Base-by-base conservation (phyloP, 2,329 filamentous ascomycete genomes). In the Cladophialophora immunda region DNA sequence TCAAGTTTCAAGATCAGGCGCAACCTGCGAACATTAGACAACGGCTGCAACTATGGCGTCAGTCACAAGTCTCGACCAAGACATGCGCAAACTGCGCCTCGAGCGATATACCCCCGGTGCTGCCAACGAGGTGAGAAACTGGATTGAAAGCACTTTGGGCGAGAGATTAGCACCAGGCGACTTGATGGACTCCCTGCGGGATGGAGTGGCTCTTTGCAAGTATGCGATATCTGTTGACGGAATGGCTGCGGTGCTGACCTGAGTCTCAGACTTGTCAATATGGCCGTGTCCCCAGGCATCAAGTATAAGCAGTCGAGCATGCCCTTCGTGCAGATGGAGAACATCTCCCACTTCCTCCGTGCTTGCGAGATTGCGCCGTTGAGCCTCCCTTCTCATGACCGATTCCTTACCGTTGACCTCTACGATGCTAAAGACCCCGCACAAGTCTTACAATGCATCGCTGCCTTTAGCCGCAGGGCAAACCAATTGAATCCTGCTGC, bases 241-340 rank as follows among this genome's bases (percentile, higher is more conserved):
- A n/a, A 19, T n/a, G 41, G n/a, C 68, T 13, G 22, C 17, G 2
- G 19, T 36, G 29, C 62, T 70, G 38, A 66, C 55, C 58, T 71
- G 71, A 73, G 78, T 67, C 25, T 57, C 75, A 95, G 93, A 76
- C 89, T 98, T 60, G 87, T 92, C 75, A 98, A 97, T 76, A 85
- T 94, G 64, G 91, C 87, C 34, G 91, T 92, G 29, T 87, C 90
- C 17, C 92, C 92, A 0, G 90, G 90, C 34, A 87, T 97, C 80
- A 93, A 90, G 78, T 98, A 91, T 86, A 98, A 98, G 81, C 85
- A 90, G 76, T 97, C 94, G 0, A 82, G 89, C 47, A 98, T 98
- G 94, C 95, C 95, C 0, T 99, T 99, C 77, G 94, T 98, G 47
- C 95, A 99, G 80, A 98, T 98, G 94, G 95, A 99, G 79, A 99